Conservation (phyloP, 768 basidiomycete genomes). For the Tubosaeta brunneosetosa region DNA sequence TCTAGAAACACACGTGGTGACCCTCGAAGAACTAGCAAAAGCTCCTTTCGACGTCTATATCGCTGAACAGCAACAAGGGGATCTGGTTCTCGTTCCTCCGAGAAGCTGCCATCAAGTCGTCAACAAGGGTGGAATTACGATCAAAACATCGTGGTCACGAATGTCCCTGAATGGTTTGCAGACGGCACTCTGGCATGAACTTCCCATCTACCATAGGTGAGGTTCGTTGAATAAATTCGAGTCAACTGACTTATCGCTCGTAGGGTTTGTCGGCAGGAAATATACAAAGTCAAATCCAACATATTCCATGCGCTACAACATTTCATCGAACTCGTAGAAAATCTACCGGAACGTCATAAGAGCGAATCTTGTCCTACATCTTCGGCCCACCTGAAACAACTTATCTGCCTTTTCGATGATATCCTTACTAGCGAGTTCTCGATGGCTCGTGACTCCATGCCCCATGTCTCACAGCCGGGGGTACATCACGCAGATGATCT, state of each 20-base stretch:
- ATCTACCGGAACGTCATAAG: background rate
- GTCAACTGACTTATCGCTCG: background rate
- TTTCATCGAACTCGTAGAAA: conserved; percentile 21
- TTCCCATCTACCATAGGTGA: conserved; percentile 77
- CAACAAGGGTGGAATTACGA: conserved; percentile 72
- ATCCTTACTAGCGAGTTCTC: conserved; percentile 43
- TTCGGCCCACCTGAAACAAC: conserved; percentile 25
- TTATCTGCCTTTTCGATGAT: conserved; percentile 47
- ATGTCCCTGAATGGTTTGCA: conserved; percentile 66
- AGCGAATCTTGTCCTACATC: background rate
- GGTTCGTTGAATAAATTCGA: conserved; percentile 2
- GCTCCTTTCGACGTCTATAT: conserved; percentile 71
- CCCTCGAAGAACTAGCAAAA: conserved; percentile 54
- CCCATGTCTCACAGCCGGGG: conserved; percentile 27
- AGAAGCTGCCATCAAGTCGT: conserved; percentile 82
- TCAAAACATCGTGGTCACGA: conserved; percentile 84
- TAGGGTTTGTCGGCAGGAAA: conserved; percentile 79
- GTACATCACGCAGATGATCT: conserved; percentile 27
- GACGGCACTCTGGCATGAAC: conserved; percentile 62
- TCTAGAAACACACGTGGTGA: conserved; percentile 64
- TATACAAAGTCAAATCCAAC: conserved; percentile 67
- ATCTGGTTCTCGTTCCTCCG: conserved; percentile 77
- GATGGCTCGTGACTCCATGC: conserved; percentile 32
- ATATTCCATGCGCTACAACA: conserved; percentile 51
- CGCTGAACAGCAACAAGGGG: conserved; percentile 68